phyloP scores from a whole-genome alignment of 2,329 filamentous ascomycete species.

The Alternaria viburni region DNA sequence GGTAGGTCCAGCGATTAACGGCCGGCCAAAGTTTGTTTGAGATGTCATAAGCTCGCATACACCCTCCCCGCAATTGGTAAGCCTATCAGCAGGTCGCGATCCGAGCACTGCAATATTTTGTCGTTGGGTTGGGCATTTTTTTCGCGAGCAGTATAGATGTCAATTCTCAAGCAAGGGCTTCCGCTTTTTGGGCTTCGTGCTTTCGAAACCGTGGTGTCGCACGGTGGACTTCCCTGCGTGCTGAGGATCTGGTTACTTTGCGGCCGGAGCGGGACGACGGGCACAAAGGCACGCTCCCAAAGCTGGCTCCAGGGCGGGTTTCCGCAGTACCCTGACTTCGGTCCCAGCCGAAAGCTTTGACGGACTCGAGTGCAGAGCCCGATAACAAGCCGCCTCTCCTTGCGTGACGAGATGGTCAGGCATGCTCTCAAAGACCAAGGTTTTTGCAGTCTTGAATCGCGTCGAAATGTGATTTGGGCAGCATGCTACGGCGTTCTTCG shows the following conservation, averaged over 20 bases:
- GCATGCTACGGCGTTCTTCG: background rate
- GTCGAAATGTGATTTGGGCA: background rate
- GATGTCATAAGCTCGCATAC: slow-evolving; percentile 23
- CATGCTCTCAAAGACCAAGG: background rate
- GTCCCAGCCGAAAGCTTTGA: slow-evolving; percentile 30
- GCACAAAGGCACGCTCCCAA: slow-evolving; percentile 42
- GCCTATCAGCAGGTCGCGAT: slow-evolving; percentile 37
- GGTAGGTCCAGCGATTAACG: slow-evolving; percentile 32
- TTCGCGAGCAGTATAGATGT: slow-evolving; percentile 6
- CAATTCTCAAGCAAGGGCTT: background rate
- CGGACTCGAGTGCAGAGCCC: slow-evolving; percentile 7
- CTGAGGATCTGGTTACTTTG: slow-evolving; percentile 28
- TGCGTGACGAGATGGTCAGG: background rate
- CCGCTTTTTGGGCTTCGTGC: background rate
- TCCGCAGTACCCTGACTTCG: slow-evolving; percentile 33
- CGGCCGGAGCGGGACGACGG: slow-evolving; percentile 42
- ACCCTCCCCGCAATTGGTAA: slow-evolving; percentile 37
- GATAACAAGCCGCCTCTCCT: slow-evolving; percentile 5
- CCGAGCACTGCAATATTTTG: slow-evolving; percentile 10
- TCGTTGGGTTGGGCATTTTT: slow-evolving; percentile 3
- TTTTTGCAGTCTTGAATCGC: background rate
- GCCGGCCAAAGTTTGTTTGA: slow-evolving; percentile 40
- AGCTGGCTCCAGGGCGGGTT: slow-evolving; percentile 34
- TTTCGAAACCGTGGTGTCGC: background rate
- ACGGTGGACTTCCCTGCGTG: slow-evolving; percentile 8